phyloP scores from a whole-genome alignment of 371 early-diverging fungal genomes.

The Circinella minor region DNA sequence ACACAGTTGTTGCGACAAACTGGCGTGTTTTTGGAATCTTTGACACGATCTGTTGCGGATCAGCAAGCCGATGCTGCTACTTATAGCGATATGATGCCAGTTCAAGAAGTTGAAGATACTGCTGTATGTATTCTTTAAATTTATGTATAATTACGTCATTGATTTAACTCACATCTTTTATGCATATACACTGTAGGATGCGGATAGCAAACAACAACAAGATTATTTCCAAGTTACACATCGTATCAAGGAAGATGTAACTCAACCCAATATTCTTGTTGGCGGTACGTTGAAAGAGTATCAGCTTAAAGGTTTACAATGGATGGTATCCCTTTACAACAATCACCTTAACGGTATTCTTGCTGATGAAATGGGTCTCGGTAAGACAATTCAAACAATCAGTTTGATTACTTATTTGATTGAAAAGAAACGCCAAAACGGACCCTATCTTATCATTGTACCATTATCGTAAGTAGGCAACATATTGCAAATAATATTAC shows the following conservation, averaged over 20 bases:
- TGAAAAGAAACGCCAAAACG: slow-evolving; percentile 88
- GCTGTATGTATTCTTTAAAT: slow-evolving; percentile 3
- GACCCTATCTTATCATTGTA: slow-evolving; percentile 94
- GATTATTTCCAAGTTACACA: slow-evolving; percentile 93
- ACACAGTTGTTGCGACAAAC: slow-evolving; percentile 93
- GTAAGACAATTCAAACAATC: slow-evolving; percentile 98
- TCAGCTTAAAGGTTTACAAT: slow-evolving; percentile 98
- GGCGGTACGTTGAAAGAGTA: slow-evolving; percentile 97
- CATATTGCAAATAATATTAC: no score
- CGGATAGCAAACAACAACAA: slow-evolving; percentile 42
- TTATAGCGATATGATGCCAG: slow-evolving; percentile 16
- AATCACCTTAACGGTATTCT: slow-evolving; percentile 97
- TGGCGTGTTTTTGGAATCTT: slow-evolving; percentile 78
- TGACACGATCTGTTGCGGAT: slow-evolving; percentile 77
- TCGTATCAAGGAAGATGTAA: slow-evolving; percentile 78
- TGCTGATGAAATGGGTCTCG: slow-evolving; percentile 99
- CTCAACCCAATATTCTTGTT: slow-evolving; percentile 82
- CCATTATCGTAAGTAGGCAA: slow-evolving; percentile 78
- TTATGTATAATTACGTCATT: background rate
- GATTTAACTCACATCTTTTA: background rate
- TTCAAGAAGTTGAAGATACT: background rate
- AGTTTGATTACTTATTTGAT: slow-evolving; percentile 94
- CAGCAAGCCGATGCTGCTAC: slow-evolving; percentile 76
- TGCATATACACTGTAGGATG: background rate
- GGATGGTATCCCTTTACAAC: slow-evolving; percentile 98